A percentile compares a stretch with the other conserved stretches of the same genome.
Conservation (phyloP, 2,329 filamentous ascomycete species). For the Incumbomyces delicatus region DNA sequence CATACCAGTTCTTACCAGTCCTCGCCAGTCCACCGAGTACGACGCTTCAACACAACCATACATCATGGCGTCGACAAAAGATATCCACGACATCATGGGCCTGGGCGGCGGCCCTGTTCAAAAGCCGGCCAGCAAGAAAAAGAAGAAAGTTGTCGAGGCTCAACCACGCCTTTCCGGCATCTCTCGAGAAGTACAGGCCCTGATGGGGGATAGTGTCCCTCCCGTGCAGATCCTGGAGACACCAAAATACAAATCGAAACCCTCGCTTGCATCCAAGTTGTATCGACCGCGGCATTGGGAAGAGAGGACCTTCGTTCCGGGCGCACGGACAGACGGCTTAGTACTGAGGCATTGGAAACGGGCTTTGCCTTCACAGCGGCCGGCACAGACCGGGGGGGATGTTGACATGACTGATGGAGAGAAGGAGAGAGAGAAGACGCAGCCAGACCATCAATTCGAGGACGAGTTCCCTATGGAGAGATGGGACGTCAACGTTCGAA, state of each 20-base stretch:
- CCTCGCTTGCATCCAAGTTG: conserved; percentile 17
- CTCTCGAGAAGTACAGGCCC: conserved; percentile 40
- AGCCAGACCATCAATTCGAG: conserved; percentile 28
- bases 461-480: conserved; percentile 61
- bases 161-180: conserved; percentile 35
- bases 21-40: too few relatives aligned
- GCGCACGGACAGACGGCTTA: conserved; percentile 62
- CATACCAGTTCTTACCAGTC: too few relatives aligned
- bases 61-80: conserved; percentile 58
- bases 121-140: conserved; percentile 55
- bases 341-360: conserved; percentile 72
- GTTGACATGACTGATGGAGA: conserved; percentile 21
- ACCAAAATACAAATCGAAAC: conserved; percentile 36
- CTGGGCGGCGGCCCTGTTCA: conserved; percentile 53
- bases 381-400: conserved; percentile 21
- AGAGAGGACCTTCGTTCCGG: conserved; percentile 57
- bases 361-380: conserved; percentile 33
- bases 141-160: conserved; percentile 56
- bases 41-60: too few relatives aligned
- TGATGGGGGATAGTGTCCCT: conserved; percentile 41
- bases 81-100: conserved; percentile 82
- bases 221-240: conserved; percentile 44
- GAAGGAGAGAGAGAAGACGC: conserved; percentile 27
- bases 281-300: conserved; percentile 21
- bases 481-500: conserved; percentile 71